Base-by-base conservation (phyloP, 2,329 filamentous ascomycete genomes). In the Exophiala viscosa region DNA sequence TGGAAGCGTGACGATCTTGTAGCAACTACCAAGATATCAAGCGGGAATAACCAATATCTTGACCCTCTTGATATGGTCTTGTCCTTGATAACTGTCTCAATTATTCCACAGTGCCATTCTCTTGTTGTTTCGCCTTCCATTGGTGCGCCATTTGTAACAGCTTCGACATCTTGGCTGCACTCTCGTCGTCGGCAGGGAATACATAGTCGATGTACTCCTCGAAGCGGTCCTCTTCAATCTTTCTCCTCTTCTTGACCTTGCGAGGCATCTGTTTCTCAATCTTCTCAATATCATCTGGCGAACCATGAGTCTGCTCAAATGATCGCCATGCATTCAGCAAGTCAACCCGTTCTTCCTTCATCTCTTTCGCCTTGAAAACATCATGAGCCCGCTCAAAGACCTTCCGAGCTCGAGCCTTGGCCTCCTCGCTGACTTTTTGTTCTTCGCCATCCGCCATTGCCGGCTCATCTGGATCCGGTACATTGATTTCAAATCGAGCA, bases 131-230 rank as follows among this genome's bases (percentile, higher is more conserved):
- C 68, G 87, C 80, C 77, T 95, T 96, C 90, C 92, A 97, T 62
- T 84, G 83, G 69, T 90, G 85, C 52, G 92, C 91, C 81, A 86
- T 86, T 57, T 88, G 85, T 73, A 96, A 75, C 69, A 97, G 77
- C 68, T 87, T 89, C 46, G 88, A 88, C 70, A 96, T 75, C 64
- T 88, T 91, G 61, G 87, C 87, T 50, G 87, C 86, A 67, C 89
- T 86, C 73, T 89, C 83, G 69, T 96, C 91, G 74, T 97, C 93
- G 3, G 89, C 90, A 1, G 93, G 93, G 82, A 99, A 99, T 32
- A 99, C 83, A 65, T 95, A 97, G 70, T 97, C 93, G 73, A 93
- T 83, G 70, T 96, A 97, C 74, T 99, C 93, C 78, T 99, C 90
- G 75, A 90, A 96, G 34, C 83, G 85, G 69, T 93, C 91, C 71